Conservation (phyloP, 1,284 basidiomycete species). For the Tylopilus sp. region DNA sequence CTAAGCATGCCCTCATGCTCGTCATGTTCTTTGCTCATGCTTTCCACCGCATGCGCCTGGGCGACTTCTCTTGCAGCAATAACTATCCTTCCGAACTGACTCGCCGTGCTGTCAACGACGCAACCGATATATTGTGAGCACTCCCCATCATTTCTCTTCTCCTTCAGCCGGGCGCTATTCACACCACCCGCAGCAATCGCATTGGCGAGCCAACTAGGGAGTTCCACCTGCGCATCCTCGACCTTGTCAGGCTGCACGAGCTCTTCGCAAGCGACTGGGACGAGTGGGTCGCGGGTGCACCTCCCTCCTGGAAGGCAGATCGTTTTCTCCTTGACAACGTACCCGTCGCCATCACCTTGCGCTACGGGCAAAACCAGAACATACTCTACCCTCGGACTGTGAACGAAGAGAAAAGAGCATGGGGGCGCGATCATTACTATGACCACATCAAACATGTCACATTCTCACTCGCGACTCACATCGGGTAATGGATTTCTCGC, state of each 20-base stretch:
- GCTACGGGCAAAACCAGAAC: conserved; percentile 3
- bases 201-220: no score
- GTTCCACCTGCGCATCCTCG: neutral
- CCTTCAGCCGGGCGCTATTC: no score
- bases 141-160: no score
- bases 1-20: neutral
- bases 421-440: neutral
- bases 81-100: no score
- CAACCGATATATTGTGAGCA: no score
- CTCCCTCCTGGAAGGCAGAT: conserved; percentile 1
- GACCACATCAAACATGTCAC: neutral
- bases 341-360: neutral
- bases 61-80: no score
- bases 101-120: neutral
- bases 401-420: neutral
- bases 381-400: neutral
- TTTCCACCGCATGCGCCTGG: no score
- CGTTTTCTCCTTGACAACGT: neutral
- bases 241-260: neutral
- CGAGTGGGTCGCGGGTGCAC: conserved; percentile 1
- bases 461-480: neutral
- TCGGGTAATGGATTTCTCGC: no score
- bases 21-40: conserved; percentile 9
- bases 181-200: no score
- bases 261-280: neutral